A percentile compares a stretch with the other conserved stretches of the same genome.
phyloP scores from a whole-genome alignment of 75 land plant species.

The Azolla pinnata region DNA sequence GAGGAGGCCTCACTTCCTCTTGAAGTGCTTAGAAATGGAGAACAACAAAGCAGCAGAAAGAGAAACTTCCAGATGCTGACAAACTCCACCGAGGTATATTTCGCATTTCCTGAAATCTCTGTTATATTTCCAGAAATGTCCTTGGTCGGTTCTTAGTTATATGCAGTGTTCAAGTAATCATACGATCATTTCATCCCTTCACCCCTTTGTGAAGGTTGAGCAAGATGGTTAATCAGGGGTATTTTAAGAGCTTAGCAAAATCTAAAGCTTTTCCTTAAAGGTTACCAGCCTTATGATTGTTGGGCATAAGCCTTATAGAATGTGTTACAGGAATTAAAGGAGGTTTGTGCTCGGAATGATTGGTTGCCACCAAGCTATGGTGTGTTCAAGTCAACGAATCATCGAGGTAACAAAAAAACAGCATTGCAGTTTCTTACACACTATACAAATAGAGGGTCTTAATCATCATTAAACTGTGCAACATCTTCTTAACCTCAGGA shows the following conservation, averaged over 20 bases:
- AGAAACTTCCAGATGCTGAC: background rate
- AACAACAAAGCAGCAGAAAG: background rate
- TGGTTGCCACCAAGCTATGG: slow-evolving; percentile 1
- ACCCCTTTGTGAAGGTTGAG: no score
- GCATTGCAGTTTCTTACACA: background rate
- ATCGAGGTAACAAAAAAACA: slow-evolving; percentile 1
- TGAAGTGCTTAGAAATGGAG: background rate
- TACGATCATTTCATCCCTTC: no score
- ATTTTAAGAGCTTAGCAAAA: no score
- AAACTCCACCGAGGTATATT: slow-evolving; percentile 3
- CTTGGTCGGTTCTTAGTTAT: no score
- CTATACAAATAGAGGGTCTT: background rate
- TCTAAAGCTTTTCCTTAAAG: no score
- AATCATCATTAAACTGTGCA: background rate
- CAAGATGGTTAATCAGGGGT: no score
- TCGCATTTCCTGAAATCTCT: no score
- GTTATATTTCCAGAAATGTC: no score
- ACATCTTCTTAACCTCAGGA: background rate
- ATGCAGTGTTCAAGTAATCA: no score
- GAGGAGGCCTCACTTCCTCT: background rate
- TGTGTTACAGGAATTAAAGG: background rate
- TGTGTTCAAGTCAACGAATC: background rate
- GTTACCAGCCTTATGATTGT: background rate
- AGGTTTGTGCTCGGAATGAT: background rate
- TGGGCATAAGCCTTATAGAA: background rate